Evolutionary conservation across 148 eudicot species (phyloP), one percentile per base, ranked within the genome.

Genomic region (Rhododendron kiyosumense): DNA sequence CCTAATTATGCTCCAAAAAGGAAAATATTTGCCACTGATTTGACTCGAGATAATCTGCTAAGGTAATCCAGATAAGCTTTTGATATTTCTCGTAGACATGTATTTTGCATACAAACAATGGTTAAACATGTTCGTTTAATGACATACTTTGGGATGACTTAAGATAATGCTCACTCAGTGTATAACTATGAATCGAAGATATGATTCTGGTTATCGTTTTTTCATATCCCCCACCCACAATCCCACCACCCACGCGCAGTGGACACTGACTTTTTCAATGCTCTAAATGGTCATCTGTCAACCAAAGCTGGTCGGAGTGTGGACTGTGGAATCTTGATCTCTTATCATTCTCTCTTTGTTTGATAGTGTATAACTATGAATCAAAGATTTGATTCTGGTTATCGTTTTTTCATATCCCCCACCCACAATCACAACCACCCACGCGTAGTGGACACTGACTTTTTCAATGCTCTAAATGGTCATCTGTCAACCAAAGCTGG

Each of bases 1-100:
- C 94, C 96, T 82, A 93, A 95, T 8, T 97, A 97, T 92, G 94
- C 98, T 82, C 97, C 97, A 1, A 90, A 90, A 89, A 93, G 99
- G 87, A 93, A 88, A 90, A 94, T 93, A 87, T 92, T 88, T 63
- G 98, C 98, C 46, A 97, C 99, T 51, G 99, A 97, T 91, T 91
- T 97, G 87, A 94, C 94, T 69, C 93, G 98, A 82, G 99, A 97
- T 52, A 90, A 95, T 87, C 87, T 97, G 88, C 97, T 90, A 87
- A 95, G 96, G 99, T 96, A 95, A 81, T 84, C 65, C 73, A 81
- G 20, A 32, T 26, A 10, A 54, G 71, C 52, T 20, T 4, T 24
- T 30, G 54, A n/a, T 73, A 32, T 73, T 74, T 51, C 67, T 73
- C 24, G 7, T 12, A 46, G 45, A 20, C 41, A 71, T 73, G 59